phyloP scores from a whole-genome alignment of 2,329 filamentous ascomycete genomes.

The Fonsecaea nubica region DNA sequence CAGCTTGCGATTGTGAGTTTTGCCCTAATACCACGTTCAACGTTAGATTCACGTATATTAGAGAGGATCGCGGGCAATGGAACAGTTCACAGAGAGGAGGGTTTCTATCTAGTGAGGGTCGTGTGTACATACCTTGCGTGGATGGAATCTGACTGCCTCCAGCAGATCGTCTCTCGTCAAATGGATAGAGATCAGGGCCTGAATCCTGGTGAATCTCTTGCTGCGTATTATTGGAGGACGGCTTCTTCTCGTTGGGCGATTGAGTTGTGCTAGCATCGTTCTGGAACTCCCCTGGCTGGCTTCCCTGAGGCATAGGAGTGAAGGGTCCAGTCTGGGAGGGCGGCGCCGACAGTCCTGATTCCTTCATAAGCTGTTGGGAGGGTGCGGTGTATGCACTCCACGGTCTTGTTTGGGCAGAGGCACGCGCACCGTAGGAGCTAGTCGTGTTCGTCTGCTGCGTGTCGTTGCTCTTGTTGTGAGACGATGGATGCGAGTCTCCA shows the following conservation, averaged over 20 bases:
- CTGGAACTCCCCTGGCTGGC: conserved; percentile 66
- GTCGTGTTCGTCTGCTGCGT: conserved; percentile 55
- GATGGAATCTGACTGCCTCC: conserved; percentile 67
- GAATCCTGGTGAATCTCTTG: conserved; percentile 72
- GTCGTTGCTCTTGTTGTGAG: conserved; percentile 51
- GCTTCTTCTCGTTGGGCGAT: conserved; percentile 81
- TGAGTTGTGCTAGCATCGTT: conserved; percentile 92
- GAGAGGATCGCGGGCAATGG: neutral
- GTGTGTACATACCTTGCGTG: conserved; percentile 61
- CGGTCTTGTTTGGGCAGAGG: conserved; percentile 56
- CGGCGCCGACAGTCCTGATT: conserved; percentile 53
- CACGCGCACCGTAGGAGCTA: conserved; percentile 55
- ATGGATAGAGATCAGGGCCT: conserved; percentile 62
- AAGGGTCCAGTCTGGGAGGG: conserved; percentile 59
- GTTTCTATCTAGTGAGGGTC: neutral
- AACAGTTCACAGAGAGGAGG: neutral
- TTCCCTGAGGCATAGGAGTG: conserved; percentile 65
- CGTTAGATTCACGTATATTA: neutral
- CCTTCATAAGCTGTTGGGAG: conserved; percentile 53
- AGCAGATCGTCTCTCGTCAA: conserved; percentile 58
- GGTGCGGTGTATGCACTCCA: conserved; percentile 55
- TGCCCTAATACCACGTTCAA: conserved; percentile 39
- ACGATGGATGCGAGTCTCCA: conserved; percentile 57
- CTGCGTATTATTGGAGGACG: conserved; percentile 63
- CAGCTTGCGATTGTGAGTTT: conserved; percentile 27